Conservation (phyloP, 148 eudicot species). For the Linanthus parryae region DNA sequence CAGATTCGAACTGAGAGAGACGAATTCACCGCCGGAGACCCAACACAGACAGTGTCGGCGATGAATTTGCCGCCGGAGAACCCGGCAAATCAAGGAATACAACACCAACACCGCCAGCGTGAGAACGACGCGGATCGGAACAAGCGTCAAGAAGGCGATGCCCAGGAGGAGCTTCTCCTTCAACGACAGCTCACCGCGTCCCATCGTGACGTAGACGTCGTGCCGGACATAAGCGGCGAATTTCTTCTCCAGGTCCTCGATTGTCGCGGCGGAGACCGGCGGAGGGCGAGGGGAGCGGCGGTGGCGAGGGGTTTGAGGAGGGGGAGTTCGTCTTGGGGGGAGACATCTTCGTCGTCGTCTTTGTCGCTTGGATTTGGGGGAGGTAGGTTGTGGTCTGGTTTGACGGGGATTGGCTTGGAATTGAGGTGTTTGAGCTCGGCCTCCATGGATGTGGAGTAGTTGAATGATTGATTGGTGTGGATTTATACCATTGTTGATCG, state of each 20-base stretch:
- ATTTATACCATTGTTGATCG: too few relatives aligned
- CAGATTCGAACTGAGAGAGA: too few relatives aligned
- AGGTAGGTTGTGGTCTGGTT: too few relatives aligned
- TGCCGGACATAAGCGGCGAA: too few relatives aligned
- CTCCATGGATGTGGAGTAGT: too few relatives aligned
- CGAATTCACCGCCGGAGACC: too few relatives aligned
- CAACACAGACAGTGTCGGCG: too few relatives aligned
- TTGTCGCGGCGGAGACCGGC: slow-evolving; percentile 15
- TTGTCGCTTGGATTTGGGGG: slow-evolving; percentile 1
- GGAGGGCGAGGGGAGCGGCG: slow-evolving; percentile 6
- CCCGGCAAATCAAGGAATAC: slow-evolving; percentile 57
- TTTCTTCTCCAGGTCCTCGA: too few relatives aligned
- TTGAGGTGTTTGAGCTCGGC: slow-evolving; percentile 42
- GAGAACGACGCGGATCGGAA: too few relatives aligned
- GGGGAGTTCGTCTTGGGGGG: slow-evolving; percentile 35
- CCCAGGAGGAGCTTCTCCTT: slow-evolving; percentile 43
- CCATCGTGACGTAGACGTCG: slow-evolving; percentile 70
- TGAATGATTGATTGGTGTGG: too few relatives aligned
- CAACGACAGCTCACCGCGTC: slow-evolving; percentile 43
- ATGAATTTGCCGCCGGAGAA: too few relatives aligned
- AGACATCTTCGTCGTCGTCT: slow-evolving; percentile 22
- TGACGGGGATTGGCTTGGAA: slow-evolving; percentile 3
- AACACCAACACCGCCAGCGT: slow-evolving; percentile 35
- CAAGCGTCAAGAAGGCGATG: slow-evolving; percentile 36
- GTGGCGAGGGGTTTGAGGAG: slow-evolving; percentile 37